phyloP scores from a whole-genome alignment of 2,329 filamentous ascomycete species.

The Pseudocercospora crystallina region DNA sequence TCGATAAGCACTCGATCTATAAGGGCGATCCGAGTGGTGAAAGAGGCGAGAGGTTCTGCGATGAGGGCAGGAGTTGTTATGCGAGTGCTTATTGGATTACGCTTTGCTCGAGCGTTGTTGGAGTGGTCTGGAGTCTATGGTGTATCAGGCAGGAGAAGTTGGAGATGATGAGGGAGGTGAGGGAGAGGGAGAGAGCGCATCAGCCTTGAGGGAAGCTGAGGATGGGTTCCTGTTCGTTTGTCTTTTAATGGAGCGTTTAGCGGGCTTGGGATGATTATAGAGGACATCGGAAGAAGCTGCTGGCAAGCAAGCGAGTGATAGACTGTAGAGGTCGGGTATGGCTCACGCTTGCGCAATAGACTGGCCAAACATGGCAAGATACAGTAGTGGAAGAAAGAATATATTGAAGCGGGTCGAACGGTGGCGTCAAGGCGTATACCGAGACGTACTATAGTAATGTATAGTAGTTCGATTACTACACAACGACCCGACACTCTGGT shows the following conservation, averaged over 20 bases:
- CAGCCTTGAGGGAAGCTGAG: constrained; percentile 14
- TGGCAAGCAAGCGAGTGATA: no score
- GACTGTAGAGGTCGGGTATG: no score
- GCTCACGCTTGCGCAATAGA: no score
- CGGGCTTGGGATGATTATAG: no score
- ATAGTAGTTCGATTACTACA: no score
- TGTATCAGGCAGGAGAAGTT: constrained; percentile 53
- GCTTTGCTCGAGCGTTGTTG: constrained; percentile 67
- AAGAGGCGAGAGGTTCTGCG: constrained; percentile 63
- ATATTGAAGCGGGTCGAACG: no score
- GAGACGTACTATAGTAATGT: no score
- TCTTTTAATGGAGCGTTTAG: neutral
- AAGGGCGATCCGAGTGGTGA: constrained; percentile 53
- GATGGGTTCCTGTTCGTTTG: neutral
- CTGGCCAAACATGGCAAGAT: no score
- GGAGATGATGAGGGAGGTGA: constrained; percentile 21
- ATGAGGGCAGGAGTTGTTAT: constrained; percentile 79
- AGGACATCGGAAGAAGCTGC: no score
- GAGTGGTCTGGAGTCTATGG: constrained; percentile 68
- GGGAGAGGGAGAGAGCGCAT: constrained; percentile 14
- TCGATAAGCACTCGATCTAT: constrained; percentile 74
- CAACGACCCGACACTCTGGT: no score
- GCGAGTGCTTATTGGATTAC: constrained; percentile 77
- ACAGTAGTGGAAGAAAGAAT: no score
- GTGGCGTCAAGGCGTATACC: no score